These are phyloP conservation scores for Myotisia sp. DNA, from an alignment of 2,329 filamentous ascomycete genomes.

Conservation along the genomic window DNA sequence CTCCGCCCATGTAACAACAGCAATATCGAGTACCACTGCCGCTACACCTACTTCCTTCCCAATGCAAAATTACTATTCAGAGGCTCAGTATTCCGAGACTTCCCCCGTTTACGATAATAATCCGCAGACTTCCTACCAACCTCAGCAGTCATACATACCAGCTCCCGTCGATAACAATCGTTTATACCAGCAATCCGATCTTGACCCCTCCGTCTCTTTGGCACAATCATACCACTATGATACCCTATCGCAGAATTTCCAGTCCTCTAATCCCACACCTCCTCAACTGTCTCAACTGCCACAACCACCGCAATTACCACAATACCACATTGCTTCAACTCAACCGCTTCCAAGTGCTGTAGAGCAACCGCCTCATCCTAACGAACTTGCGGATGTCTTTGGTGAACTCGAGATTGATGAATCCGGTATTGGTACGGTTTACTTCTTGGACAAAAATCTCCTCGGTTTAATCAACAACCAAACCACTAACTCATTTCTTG, in stretches of 20 bases:
- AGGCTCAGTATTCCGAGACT: too few relatives aligned
- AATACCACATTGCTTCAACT: not conserved
- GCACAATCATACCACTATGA: not conserved
- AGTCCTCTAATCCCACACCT: too few relatives aligned
- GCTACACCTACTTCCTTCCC: constrained; percentile 1
- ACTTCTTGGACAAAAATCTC: too few relatives aligned
- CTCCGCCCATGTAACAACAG: not conserved
- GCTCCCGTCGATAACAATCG: constrained; percentile 36
- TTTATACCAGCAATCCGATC: constrained; percentile 6
- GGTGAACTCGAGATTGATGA: constrained; percentile 80
- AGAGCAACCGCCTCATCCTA: not conserved
- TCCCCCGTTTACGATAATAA: too few relatives aligned
- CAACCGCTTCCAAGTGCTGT: not conserved
- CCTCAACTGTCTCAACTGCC: too few relatives aligned
- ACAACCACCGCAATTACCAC: not conserved
- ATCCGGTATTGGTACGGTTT: constrained; percentile 59
- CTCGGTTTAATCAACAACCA: too few relatives aligned
- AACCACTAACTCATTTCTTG: constrained; percentile 11
- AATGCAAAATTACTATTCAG: constrained; percentile 1
- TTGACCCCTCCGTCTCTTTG: constrained; percentile 6
- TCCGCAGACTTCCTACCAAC: constrained; percentile 8
- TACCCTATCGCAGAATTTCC: not conserved
- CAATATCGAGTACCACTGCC: not conserved
- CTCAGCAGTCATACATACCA: constrained; percentile 19
- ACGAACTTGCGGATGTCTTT: constrained; percentile 54